A percentile compares a stretch with the other conserved stretches of the same genome.
Evolutionary conservation across 179 eudicot species (phyloP).

Genomic region (Nepenthes alata): DNA sequence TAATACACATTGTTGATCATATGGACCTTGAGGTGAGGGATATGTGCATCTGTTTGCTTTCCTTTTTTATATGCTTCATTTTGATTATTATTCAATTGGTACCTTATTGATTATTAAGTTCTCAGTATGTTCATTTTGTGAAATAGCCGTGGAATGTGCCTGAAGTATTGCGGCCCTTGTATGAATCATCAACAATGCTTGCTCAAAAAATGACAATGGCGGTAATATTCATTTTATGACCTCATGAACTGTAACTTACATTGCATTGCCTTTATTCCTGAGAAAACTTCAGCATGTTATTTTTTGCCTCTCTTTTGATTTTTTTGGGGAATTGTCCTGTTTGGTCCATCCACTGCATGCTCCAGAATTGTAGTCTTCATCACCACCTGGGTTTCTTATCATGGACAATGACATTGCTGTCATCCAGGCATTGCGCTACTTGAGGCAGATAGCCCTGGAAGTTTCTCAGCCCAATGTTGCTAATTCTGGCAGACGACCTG

Average conservation of each 20-base stretch:
- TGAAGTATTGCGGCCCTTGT: slow-evolving; percentile 82
- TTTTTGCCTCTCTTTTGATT: not conserved
- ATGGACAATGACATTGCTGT: not conserved
- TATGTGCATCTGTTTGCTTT: not conserved
- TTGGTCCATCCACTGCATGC: too few relatives aligned
- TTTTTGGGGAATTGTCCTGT: too few relatives aligned
- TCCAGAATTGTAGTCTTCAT: too few relatives aligned
- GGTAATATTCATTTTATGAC: slow-evolving; percentile 20
- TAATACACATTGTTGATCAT: slow-evolving; percentile 89
- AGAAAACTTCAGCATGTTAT: not conserved
- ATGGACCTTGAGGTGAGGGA: slow-evolving; percentile 69
- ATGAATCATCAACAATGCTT: slow-evolving; percentile 71
- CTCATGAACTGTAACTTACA: not conserved
- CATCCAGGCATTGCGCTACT: slow-evolving; percentile 68
- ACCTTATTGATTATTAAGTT: not conserved
- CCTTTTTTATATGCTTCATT: not conserved
- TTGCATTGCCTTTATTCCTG: not conserved
- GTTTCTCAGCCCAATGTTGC: slow-evolving; percentile 60
- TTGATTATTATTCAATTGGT: slow-evolving; percentile 1
- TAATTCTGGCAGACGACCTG: slow-evolving; percentile 80
- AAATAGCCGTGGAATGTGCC: slow-evolving; percentile 88
- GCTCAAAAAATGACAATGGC: slow-evolving; percentile 89
- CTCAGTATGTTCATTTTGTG: slow-evolving; percentile 5
- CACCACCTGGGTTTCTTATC: too few relatives aligned
- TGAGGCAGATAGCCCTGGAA: slow-evolving; percentile 78